These are phyloP conservation scores for Nannizziopsis barbatae DNA, from an alignment of 2,329 filamentous ascomycete species.

Conservation along the genomic window DNA sequence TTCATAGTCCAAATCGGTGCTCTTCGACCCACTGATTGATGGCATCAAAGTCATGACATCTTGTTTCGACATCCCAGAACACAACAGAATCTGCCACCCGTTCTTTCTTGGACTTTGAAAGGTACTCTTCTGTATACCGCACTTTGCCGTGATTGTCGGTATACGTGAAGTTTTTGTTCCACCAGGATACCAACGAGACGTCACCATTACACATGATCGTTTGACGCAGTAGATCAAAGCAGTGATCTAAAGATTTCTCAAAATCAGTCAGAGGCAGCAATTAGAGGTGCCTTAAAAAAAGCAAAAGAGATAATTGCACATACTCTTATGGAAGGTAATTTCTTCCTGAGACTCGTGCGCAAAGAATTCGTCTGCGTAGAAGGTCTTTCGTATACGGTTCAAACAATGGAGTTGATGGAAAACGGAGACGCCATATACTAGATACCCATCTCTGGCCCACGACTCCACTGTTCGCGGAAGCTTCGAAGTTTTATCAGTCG, in stretches of 20 bases:
- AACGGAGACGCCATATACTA: conserved; percentile 14
- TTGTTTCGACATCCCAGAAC: conserved; percentile 13
- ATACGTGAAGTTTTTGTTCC: conserved; percentile 13
- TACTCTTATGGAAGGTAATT: conserved; percentile 14
- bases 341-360: conserved; percentile 10
- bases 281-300: too few species aligned
- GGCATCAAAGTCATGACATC: conserved; percentile 11
- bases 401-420: conserved; percentile 15
- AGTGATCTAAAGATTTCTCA: conserved; percentile 11
- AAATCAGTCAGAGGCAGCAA: background rate
- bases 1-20: background rate
- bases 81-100: conserved; percentile 7
- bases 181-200: conserved; percentile 13
- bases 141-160: conserved; percentile 7
- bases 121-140: conserved; percentile 11
- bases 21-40: conserved; percentile 12
- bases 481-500: conserved; percentile 2
- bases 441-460: conserved; percentile 7
- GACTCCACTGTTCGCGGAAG: conserved; percentile 10
- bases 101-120: conserved; percentile 8
- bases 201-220: conserved; percentile 14
- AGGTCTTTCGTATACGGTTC: conserved; percentile 14
- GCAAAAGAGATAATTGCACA: background rate
- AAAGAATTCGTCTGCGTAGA: conserved; percentile 14
- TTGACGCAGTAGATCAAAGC: conserved; percentile 16